Evolutionary conservation across 2,329 filamentous ascomycete species (phyloP).

Genomic region (Monosporascus sp.): DNA sequence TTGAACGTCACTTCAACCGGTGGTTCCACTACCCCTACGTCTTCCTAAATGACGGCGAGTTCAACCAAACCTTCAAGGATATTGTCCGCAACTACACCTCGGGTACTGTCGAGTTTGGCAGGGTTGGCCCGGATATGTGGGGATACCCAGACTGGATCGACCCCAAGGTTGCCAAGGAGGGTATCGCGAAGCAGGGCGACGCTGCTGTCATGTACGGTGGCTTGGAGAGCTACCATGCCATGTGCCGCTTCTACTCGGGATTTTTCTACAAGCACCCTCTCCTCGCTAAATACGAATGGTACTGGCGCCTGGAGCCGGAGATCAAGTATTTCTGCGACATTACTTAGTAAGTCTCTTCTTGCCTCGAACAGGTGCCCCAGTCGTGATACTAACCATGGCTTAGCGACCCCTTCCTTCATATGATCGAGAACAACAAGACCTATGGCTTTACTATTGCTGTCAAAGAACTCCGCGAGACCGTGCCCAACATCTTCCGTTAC

Average conservation of each 20-base stretch:
- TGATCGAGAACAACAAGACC: conserved; percentile 92
- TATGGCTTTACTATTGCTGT: conserved; percentile 99
- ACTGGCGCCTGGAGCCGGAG: conserved; percentile 97
- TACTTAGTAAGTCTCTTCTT: conserved; percentile 67
- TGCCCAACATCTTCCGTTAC: conserved; percentile 97
- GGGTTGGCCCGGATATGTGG: conserved; percentile 88
- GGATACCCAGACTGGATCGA: conserved; percentile 97
- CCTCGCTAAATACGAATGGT: conserved; percentile 97
- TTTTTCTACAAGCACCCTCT: conserved; percentile 98
- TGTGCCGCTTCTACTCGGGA: conserved; percentile 98
- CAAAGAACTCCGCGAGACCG: conserved; percentile 95
- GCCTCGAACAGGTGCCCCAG: not conserved
- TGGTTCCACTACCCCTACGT: conserved; percentile 99
- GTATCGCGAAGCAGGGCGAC: conserved; percentile 94
- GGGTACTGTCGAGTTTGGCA: conserved; percentile 82
- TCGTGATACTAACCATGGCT: conserved; percentile 13
- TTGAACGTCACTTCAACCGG: conserved; percentile 97
- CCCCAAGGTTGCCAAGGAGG: conserved; percentile 87
- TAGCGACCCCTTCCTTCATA: conserved; percentile 91
- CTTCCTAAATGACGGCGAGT: conserved; percentile 95
- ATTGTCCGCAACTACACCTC: conserved; percentile 88
- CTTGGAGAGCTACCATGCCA: conserved; percentile 97
- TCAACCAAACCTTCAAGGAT: conserved; percentile 91
- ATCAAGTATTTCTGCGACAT: conserved; percentile 99
- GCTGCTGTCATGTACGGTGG: conserved; percentile 98